Evolutionary conservation across 495 filamentous ascomycete genomes (phyloP).

Genomic region (Bacidia rubella): DNA sequence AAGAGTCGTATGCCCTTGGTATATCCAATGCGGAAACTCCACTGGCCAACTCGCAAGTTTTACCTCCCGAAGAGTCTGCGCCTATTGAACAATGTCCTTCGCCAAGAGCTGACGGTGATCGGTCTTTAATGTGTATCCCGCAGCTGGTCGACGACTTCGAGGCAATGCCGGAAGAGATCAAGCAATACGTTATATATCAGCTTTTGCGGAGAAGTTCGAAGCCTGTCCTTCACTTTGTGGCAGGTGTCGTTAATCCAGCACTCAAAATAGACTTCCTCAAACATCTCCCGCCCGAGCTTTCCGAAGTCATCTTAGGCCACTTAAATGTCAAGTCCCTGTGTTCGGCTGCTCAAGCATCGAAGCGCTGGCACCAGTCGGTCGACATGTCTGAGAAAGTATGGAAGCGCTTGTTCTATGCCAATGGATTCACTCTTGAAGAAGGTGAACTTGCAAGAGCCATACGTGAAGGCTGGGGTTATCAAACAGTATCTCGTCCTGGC

Average conservation of each 20-base stretch:
- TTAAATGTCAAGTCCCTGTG: constrained; percentile 81
- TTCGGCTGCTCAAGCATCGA: constrained; percentile 84
- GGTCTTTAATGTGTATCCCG: constrained; percentile 58
- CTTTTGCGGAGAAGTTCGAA: constrained; percentile 78
- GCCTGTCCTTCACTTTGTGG: constrained; percentile 81
- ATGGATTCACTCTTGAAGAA: constrained; percentile 64
- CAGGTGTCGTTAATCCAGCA: constrained; percentile 89
- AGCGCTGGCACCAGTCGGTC: constrained; percentile 78
- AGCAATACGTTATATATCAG: constrained; percentile 92
- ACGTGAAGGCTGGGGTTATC: constrained; percentile 98
- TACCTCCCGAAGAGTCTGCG: neutral
- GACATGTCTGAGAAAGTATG: constrained; percentile 89
- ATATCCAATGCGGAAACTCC: neutral
- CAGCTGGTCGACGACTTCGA: constrained; percentile 84
- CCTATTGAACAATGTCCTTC: neutral
- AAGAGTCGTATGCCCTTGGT: neutral
- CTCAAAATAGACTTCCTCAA: constrained; percentile 86
- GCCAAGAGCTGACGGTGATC: constrained; percentile 14
- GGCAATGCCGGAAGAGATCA: constrained; percentile 71
- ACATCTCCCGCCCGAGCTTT: constrained; percentile 73
- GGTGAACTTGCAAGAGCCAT: constrained; percentile 81
- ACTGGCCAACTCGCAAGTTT: neutral
- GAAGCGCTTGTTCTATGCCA: constrained; percentile 81
- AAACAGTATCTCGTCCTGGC: constrained; percentile 62
- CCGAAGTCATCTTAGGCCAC: constrained; percentile 73